Conservation (phyloP, 139 green algal genomes). For the Chlorella sp. region DNA sequence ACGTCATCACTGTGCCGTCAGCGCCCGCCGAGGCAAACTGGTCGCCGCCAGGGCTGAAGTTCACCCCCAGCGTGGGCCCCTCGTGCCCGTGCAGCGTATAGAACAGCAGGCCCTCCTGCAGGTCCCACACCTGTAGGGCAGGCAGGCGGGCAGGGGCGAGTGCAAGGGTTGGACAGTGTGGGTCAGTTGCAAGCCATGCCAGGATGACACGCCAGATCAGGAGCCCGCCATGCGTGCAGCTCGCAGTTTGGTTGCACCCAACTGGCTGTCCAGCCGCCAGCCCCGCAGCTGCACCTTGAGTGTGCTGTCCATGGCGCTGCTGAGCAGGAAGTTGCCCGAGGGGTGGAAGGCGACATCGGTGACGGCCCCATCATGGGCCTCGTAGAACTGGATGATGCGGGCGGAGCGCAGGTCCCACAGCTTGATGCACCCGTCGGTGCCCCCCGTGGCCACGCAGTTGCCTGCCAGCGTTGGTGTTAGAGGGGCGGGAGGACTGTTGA, state of each 20-base stretch:
- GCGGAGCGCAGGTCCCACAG: slow-evolving; percentile 75
- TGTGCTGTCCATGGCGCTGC: slow-evolving; percentile 77
- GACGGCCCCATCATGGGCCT: slow-evolving; percentile 69
- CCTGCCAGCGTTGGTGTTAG: slow-evolving; percentile 24
- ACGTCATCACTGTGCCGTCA: slow-evolving; percentile 90
- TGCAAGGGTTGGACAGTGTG: background rate
- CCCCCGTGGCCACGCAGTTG: slow-evolving; percentile 76
- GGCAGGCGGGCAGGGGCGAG: background rate
- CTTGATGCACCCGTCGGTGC: slow-evolving; percentile 80
- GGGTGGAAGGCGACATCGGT: slow-evolving; percentile 82
- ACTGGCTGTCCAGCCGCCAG: background rate
- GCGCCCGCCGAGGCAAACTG: slow-evolving; percentile 85
- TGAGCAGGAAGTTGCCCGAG: slow-evolving; percentile 85
- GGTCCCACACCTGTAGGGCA: slow-evolving; percentile 77
- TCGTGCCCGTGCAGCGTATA: slow-evolving; percentile 94
- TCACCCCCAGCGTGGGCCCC: slow-evolving; percentile 69
- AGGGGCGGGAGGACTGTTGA: background rate
- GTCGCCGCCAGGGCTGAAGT: slow-evolving; percentile 81
- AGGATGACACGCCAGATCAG: too few species aligned
- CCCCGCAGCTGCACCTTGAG: slow-evolving; percentile 67
- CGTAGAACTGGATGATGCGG: slow-evolving; percentile 87
- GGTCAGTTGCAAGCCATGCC: too few species aligned
- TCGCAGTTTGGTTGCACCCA: too few species aligned
- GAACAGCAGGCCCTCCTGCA: slow-evolving; percentile 88
- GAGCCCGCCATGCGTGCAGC: too few species aligned